Conservation (phyloP, 1,284 basidiomycete genomes). For the Ustilago sp. region DNA sequence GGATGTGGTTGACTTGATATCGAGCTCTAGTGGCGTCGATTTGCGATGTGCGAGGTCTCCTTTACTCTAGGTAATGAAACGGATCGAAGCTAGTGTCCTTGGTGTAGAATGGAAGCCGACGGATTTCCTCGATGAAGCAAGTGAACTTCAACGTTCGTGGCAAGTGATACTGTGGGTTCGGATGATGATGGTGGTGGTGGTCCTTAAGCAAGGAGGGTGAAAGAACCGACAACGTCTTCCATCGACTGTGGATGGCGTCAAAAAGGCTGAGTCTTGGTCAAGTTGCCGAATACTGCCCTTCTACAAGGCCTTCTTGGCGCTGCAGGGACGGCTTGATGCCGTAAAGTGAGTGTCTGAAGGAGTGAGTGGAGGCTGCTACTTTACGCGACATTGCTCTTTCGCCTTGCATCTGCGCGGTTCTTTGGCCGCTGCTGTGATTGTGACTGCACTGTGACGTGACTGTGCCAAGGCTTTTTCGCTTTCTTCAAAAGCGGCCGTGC, state of each 20-base stretch:
- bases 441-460: neutral
- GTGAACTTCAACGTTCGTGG: no score
- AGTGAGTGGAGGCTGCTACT: conserved; percentile 19
- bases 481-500: neutral
- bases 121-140: no score
- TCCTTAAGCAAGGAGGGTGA: neutral
- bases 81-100: no score
- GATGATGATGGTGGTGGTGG: neutral
- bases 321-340: conserved; percentile 27
- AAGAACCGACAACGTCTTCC: neutral
- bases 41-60: neutral
- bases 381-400: neutral
- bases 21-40: neutral
- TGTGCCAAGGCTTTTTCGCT: conserved; percentile 3
- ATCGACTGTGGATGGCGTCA: neutral
- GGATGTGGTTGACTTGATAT: neutral
- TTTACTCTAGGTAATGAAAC: no score
- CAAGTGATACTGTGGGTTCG: no score
- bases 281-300: neutral
- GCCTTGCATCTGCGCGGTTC: neutral
- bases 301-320: conserved; percentile 21
- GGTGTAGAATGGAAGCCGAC: no score
- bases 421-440: neutral
- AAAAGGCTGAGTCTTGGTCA: neutral
- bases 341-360: neutral